Percentiles rank a stretch among this genome's conserved stretches.
Conservation (phyloP, 257 asterid species). For the Scutellaria barbata region DNA sequence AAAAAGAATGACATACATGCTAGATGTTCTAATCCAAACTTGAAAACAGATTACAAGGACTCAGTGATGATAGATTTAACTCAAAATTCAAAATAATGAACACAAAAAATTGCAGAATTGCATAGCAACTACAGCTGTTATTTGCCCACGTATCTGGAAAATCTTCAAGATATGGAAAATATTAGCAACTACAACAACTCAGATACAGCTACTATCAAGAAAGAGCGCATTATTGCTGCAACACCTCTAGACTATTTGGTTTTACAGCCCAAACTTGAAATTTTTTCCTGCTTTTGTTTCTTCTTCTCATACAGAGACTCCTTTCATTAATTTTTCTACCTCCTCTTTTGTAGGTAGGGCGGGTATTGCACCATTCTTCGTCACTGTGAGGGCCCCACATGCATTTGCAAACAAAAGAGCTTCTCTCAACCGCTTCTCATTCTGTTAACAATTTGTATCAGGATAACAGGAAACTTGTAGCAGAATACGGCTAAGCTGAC, state of each 20-base stretch:
- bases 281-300: not conserved
- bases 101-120: too few species aligned
- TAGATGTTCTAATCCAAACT: too few species aligned
- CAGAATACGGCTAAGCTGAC: not conserved
- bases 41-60: too few species aligned
- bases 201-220: constrained; percentile 21
- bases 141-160: too few species aligned
- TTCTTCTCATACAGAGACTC: constrained; percentile 40
- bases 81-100: too few species aligned
- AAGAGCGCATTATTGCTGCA: constrained; percentile 20
- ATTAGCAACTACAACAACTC: constrained; percentile 29
- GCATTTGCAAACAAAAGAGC: constrained; percentile 81
- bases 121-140: too few species aligned
- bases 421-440: constrained; percentile 64
- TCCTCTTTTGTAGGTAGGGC: constrained; percentile 79
- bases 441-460: constrained; percentile 50
- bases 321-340: constrained; percentile 49
- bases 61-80: too few species aligned
- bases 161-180: too few species aligned
- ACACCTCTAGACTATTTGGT: not conserved
- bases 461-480: not conserved
- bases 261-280: not conserved
- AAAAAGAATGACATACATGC: too few species aligned
- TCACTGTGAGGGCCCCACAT: constrained; percentile 92
- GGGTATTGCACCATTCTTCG: constrained; percentile 85